A percentile compares a stretch with the other conserved stretches of the same genome.
phyloP scores from a whole-genome alignment of 1,284 basidiomycete species.

The Wolfiporia cocos region DNA sequence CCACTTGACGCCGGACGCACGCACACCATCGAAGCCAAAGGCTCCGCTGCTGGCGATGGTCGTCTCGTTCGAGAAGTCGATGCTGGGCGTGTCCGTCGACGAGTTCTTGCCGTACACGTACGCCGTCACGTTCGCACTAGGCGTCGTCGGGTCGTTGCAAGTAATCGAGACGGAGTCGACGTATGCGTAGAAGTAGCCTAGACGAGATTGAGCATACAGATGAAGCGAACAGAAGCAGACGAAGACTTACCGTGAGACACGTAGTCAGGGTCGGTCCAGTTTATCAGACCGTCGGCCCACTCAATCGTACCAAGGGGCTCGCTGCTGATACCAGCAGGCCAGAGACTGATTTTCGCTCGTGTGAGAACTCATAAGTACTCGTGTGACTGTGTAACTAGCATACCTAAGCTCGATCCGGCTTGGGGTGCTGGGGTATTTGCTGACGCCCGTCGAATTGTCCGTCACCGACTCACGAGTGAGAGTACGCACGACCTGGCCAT shows the following conservation, averaged over 20 bases:
- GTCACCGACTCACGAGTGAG: conserved; percentile 47
- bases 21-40: conserved; percentile 3
- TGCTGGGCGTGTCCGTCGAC: conserved; percentile 40
- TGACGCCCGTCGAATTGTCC: conserved; percentile 39
- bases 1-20: conserved; percentile 3
- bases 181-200: conserved; percentile 56
- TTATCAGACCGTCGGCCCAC: conserved; percentile 77
- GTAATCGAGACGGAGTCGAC: conserved; percentile 52
- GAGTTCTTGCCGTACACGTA: conserved; percentile 58
- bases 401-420: conserved; percentile 74
- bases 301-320: conserved; percentile 61
- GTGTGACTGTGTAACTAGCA: too few species aligned
- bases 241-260: conserved; percentile 38
- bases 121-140: conserved; percentile 42
- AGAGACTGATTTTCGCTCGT: too few species aligned
- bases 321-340: conserved; percentile 68
- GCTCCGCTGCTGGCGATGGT: conserved; percentile 27
- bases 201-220: neutral
- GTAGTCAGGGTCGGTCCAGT: conserved; percentile 76
- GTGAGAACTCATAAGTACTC: too few species aligned
- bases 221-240: conserved; percentile 9
- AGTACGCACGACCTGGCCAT: conserved; percentile 66
- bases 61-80: conserved; percentile 49
- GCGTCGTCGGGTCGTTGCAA: conserved; percentile 44
- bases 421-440: conserved; percentile 69